Conservation (phyloP, 768 basidiomycete genomes). For the Russula brevipes region DNA sequence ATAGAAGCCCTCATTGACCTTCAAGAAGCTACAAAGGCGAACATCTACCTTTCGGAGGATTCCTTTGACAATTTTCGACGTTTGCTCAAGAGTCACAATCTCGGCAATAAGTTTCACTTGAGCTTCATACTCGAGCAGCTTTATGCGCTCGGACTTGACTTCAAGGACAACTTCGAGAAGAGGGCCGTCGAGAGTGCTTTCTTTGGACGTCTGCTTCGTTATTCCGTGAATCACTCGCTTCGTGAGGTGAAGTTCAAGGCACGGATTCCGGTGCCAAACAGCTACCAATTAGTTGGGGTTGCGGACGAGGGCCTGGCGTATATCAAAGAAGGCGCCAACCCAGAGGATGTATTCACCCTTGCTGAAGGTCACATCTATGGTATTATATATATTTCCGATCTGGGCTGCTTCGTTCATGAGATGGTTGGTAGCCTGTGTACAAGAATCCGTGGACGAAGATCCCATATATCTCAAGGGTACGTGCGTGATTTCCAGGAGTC, state of each 20-base stretch:
- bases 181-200: slow-evolving; percentile 51
- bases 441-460: slow-evolving; percentile 12
- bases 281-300: slow-evolving; percentile 70
- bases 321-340: slow-evolving; percentile 12
- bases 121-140: slow-evolving; percentile 48
- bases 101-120: slow-evolving; percentile 47
- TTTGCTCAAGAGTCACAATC: slow-evolving; percentile 48
- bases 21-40: slow-evolving; percentile 53
- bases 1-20: slow-evolving; percentile 54
- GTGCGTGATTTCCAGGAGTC: slow-evolving; percentile 30
- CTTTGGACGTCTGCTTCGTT: slow-evolving; percentile 50
- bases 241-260: slow-evolving; percentile 73
- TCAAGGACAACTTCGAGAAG: slow-evolving; percentile 36
- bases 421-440: slow-evolving; percentile 16
- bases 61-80: slow-evolving; percentile 36
- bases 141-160: slow-evolving; percentile 43
- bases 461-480: slow-evolving; percentile 6
- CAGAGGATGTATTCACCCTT: slow-evolving; percentile 16
- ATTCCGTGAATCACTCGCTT: slow-evolving; percentile 58
- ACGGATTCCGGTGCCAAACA: slow-evolving; percentile 63
- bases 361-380: slow-evolving; percentile 16
- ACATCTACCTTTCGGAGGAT: slow-evolving; percentile 56
- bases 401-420: not conserved
- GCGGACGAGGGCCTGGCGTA: slow-evolving; percentile 61
- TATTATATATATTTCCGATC: not conserved